Evolutionary conservation across 768 basidiomycete species (phyloP).

Genomic region (Xerocomellus dryophilus): DNA sequence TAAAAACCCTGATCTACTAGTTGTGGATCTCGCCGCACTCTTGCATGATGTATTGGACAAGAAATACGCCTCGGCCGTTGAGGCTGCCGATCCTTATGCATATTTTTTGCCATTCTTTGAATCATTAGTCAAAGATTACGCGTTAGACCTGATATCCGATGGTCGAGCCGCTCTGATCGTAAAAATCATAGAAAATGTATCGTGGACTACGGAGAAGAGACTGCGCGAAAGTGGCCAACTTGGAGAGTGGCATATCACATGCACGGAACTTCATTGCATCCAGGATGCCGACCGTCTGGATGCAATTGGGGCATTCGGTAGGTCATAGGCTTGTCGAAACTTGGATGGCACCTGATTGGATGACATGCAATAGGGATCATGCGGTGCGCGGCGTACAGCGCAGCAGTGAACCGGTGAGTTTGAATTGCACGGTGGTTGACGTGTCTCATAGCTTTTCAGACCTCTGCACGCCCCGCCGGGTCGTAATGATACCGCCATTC

Average conservation of each 20-base stretch:
- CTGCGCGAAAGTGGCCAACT: constrained; percentile 53
- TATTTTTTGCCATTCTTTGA: constrained; percentile 69
- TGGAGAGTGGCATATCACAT: constrained; percentile 66
- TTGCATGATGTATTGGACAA: constrained; percentile 87
- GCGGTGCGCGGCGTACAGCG: constrained; percentile 66
- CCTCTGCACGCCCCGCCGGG: constrained; percentile 46
- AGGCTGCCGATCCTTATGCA: constrained; percentile 57
- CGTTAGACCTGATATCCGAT: constrained; percentile 56
- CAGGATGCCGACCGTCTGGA: constrained; percentile 80
- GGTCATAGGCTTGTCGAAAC: background rate
- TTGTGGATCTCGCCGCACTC: constrained; percentile 82
- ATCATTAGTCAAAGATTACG: constrained; percentile 39
- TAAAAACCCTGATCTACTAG: constrained; percentile 61
- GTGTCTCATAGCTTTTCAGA: constrained; percentile 21
- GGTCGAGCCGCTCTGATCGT: constrained; percentile 56
- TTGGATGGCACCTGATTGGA: background rate
- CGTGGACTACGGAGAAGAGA: constrained; percentile 81
- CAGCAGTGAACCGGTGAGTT: constrained; percentile 47
- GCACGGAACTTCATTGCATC: constrained; percentile 76
- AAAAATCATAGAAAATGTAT: constrained; percentile 72
- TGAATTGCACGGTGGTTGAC: background rate
- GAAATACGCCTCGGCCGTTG: constrained; percentile 65
- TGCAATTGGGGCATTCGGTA: constrained; percentile 80
- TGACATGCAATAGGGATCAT: constrained; percentile 45
- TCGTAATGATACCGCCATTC: constrained; percentile 60